These are phyloP conservation scores for Decorospora gaudefroyi DNA, from an alignment of 2,329 filamentous ascomycete genomes.

Conservation along the genomic window DNA sequence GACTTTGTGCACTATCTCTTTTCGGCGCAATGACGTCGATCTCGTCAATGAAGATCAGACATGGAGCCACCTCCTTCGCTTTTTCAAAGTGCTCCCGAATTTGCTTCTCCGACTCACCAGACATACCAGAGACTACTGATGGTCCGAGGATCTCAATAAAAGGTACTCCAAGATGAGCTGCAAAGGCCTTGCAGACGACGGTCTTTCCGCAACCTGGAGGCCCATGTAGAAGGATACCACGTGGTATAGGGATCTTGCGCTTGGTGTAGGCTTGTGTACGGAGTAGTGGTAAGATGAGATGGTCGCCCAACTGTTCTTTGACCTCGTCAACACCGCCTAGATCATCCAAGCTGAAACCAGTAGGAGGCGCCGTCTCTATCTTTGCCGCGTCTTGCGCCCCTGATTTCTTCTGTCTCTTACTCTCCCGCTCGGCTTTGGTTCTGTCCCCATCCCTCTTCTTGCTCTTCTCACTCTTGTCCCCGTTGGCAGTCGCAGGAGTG, in stretches of 20 bases:
- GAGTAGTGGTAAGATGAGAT: conserved; percentile 73
- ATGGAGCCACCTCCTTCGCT: conserved; percentile 82
- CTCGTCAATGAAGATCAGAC: conserved; percentile 88
- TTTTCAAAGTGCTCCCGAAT: conserved; percentile 85
- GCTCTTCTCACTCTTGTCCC: conserved; percentile 37
- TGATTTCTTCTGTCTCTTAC: conserved; percentile 64
- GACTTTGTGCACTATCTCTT: conserved; percentile 77
- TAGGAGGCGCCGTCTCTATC: conserved; percentile 67
- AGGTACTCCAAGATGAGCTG: conserved; percentile 73
- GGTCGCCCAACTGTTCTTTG: conserved; percentile 68
- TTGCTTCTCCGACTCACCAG: conserved; percentile 85
- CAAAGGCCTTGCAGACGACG: conserved; percentile 78
- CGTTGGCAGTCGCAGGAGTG: conserved; percentile 35
- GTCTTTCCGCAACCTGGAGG: conserved; percentile 88
- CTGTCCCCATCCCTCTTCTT: conserved; percentile 55
- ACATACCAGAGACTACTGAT: conserved; percentile 83
- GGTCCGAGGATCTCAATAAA: conserved; percentile 84
- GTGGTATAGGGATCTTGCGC: conserved; percentile 69
- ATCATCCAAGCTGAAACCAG: conserved; percentile 69
- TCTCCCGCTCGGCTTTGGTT: conserved; percentile 66
- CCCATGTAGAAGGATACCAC: conserved; percentile 78
- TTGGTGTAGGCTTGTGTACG: conserved; percentile 67
- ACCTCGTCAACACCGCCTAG: conserved; percentile 77
- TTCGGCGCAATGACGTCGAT: conserved; percentile 91
- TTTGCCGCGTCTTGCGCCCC: conserved; percentile 46